phyloP scores from a whole-genome alignment of 129 eudicot species.

The sunflower (Helianthus annuus) region HanXRQr2.0-SUNRISE NC_035447.2:66689073-66689572 shows the following conservation, averaged over 20 bases:
- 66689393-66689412: not conserved
- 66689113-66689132: no score
- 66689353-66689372: not conserved
- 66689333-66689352: not conserved
- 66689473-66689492: constrained; percentile 1
- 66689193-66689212: no score
- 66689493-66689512: not conserved
- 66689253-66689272: not conserved
- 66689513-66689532: constrained; percentile 6
- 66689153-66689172: no score
- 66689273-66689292: constrained; percentile 5
- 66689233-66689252: not conserved
- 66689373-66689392: not conserved
- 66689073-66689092: no score
- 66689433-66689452: not conserved
- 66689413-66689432: constrained; percentile 23
- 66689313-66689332: not conserved
- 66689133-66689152: no score
- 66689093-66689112: no score
- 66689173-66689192: no score
- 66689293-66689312: constrained; percentile 5
- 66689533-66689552: not conserved
- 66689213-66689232: not conserved
- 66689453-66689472: constrained; percentile 7
- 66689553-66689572: not conserved